These are phyloP conservation scores for Erodium moschatum DNA, from an alignment of 441 rosid species.

Conservation along the genomic window DNA sequence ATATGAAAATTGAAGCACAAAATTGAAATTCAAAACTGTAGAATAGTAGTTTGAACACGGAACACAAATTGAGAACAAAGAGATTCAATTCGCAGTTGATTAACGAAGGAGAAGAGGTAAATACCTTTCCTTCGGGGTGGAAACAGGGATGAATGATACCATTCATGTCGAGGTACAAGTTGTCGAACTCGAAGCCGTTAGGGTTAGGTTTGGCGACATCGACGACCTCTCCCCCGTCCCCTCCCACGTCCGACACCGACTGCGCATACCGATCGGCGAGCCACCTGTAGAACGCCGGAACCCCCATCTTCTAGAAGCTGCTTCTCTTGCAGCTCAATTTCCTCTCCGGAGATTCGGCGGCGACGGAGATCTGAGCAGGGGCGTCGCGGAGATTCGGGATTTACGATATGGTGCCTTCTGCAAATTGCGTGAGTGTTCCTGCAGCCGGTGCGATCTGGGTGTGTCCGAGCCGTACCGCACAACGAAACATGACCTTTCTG, in stretches of 20 bases:
- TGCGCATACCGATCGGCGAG: slow-evolving; percentile 90
- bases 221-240: slow-evolving; percentile 47
- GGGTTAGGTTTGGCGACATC: slow-evolving; percentile 81
- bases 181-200: slow-evolving; percentile 79
- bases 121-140: slow-evolving; percentile 92
- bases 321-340: background rate
- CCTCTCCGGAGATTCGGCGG: background rate
- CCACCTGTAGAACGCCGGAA: slow-evolving; percentile 94
- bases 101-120: background rate
- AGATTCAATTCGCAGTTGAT: background rate
- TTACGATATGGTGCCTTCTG: background rate
- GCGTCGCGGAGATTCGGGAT: background rate
- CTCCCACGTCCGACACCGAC: slow-evolving; percentile 68
- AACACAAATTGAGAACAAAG: background rate
- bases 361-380: background rate
- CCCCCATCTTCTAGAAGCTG: slow-evolving; percentile 49
- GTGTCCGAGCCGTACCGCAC: background rate
- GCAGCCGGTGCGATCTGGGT: background rate
- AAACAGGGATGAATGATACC: slow-evolving; percentile 96
- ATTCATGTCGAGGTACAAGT: slow-evolving; percentile 88
- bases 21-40: background rate
- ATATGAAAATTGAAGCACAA: background rate
- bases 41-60: too few species aligned
- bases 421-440: background rate
- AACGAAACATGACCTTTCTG: too few species aligned